Evolutionary conservation across 768 basidiomycete species (phyloP).

Genomic region (Rhizopogon sp.): DNA sequence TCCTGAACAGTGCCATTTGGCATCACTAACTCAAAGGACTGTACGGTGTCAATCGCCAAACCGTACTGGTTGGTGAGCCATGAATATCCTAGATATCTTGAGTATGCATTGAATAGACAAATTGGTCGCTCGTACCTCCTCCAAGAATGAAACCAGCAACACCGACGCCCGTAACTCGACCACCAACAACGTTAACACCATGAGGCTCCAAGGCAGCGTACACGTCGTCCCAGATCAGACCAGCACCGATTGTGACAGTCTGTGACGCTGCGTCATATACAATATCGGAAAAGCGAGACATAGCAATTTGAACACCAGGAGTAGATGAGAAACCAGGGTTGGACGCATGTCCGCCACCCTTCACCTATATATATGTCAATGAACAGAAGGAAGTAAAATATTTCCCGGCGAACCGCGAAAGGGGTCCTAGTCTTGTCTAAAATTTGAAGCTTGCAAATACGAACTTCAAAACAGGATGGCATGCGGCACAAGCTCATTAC

Average conservation of each 20-base stretch:
- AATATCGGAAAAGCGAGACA: constrained; percentile 42
- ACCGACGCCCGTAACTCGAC: constrained; percentile 49
- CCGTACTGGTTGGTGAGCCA: constrained; percentile 58
- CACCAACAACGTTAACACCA: constrained; percentile 52
- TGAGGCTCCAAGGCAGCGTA: constrained; percentile 42
- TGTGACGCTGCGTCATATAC: constrained; percentile 31
- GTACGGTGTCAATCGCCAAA: constrained; percentile 46
- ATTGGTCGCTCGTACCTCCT: constrained; percentile 36
- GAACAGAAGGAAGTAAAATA: constrained; percentile 18
- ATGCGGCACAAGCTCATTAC: background rate
- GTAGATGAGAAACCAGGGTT: constrained; percentile 57
- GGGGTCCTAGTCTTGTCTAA: constrained; percentile 39
- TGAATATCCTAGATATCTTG: constrained; percentile 40
- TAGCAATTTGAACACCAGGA: constrained; percentile 48
- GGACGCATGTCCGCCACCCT: constrained; percentile 50
- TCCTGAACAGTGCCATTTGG: constrained; percentile 39
- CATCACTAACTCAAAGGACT: constrained; percentile 50
- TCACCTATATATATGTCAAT: constrained; percentile 33
- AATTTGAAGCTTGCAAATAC: constrained; percentile 6
- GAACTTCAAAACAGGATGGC: background rate
- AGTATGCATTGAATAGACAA: constrained; percentile 11
- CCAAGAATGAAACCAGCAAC: constrained; percentile 52
- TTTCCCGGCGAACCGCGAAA: constrained; percentile 12
- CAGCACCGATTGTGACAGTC: constrained; percentile 36
- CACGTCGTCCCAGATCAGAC: constrained; percentile 61